Evolutionary conservation across 371 early-diverging fungal genomes (phyloP), one percentile per base, ranked within the genome.

Genomic region (Saksenaea vasiformis): DNA sequence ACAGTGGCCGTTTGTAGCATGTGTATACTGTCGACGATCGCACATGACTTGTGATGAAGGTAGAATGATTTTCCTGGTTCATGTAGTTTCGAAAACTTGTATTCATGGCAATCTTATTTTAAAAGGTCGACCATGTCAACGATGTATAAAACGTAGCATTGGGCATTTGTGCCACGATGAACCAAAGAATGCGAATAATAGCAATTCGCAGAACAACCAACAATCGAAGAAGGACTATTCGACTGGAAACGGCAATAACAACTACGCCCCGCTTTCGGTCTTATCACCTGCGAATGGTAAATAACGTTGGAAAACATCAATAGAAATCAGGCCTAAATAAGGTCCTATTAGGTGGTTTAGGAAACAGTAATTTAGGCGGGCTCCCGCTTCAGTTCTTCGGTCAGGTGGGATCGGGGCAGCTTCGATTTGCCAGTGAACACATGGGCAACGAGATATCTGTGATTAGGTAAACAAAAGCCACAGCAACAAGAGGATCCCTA

Each of bases 91-190:
- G 10, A 19, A 8, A 22, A 39, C 39, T 7, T 31, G 31, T 31
- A 31, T 7, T 31, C 4, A 31, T 31, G 31, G 31, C 7, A 7
- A 7, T 31, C 7, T 31, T 31, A 4, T 31, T 31, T 10, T 1
- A 2, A 19, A 22, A 88, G 90, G 89, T 38, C 88, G 97, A 17
- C 97, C 97, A 19, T 97, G 97, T 75, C 92, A 93, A 69, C 90
- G 97, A 28, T 97, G 97, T 75, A 92, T 97, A 54, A 93, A 93
- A 74, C 87, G 96, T 41, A 91, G 90, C 69, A 97, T 97, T 65
- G 92, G 93, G 9, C 93, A 95, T 69, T 73, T 95, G 61, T 97
- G 97, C 74, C 91, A 91, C 47, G 95, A 97, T 72, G 93, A 95
- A 68, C 78, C 86, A 4, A 88, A 86, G 59, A 76, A 68, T 22